phyloP scores from a whole-genome alignment of 2,329 filamentous ascomycete species.

The Aspergillus sp. region DNA sequence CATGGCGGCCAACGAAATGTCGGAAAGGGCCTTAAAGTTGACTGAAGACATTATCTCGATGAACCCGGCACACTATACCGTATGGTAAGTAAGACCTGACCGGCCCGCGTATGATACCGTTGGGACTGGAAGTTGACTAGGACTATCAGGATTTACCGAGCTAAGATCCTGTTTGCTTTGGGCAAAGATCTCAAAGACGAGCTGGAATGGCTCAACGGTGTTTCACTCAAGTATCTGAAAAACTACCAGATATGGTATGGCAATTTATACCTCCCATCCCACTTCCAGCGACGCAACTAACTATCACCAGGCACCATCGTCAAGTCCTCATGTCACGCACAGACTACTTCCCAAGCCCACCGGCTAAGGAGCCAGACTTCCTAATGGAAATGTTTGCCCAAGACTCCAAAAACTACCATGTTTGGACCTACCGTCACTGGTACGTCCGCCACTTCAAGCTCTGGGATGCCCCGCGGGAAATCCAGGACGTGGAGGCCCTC shows the following conservation, averaged over 20 bases:
- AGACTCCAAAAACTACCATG: conserved; percentile 97
- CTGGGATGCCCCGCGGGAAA: conserved; percentile 61
- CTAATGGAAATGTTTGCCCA: conserved; percentile 76
- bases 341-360: conserved; percentile 56
- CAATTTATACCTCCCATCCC: background rate
- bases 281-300: background rate
- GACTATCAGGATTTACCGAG: conserved; percentile 72
- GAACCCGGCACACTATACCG: conserved; percentile 97
- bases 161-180: conserved; percentile 71
- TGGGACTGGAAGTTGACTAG: conserved; percentile 14
- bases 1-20: conserved; percentile 86
- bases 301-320: conserved; percentile 55
- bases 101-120: background rate
- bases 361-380: conserved; percentile 71
- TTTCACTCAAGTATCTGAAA: conserved; percentile 82
- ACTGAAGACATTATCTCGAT: conserved; percentile 88
- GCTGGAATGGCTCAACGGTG: conserved; percentile 80
- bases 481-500: conserved; percentile 70
- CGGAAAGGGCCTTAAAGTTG: conserved; percentile 72
- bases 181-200: conserved; percentile 68
- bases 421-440: conserved; percentile 92
- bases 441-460: conserved; percentile 65
- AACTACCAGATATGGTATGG: conserved; percentile 94
- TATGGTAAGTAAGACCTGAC: conserved; percentile 64
- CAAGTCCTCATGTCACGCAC: conserved; percentile 56